phyloP scores from a whole-genome alignment of 2,329 filamentous ascomycete genomes.

The Arthrobotrys conoides region DNA sequence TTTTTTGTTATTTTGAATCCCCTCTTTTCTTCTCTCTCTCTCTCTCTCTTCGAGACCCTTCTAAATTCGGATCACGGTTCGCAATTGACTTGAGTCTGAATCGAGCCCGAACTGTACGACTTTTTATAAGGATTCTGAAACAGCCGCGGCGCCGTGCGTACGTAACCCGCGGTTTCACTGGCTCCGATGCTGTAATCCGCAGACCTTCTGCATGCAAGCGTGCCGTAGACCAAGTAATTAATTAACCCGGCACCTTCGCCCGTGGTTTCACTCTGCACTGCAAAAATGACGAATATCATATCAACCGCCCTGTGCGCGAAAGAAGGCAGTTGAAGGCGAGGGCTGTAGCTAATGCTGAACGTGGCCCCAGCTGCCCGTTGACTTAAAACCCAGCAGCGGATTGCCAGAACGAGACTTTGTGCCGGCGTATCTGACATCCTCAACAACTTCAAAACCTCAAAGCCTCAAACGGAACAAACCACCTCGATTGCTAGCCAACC shows the following conservation, averaged over 20 bases:
- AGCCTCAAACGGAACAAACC: not conserved
- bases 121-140: constrained; percentile 37
- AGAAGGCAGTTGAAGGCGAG: constrained; percentile 8
- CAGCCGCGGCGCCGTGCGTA: constrained; percentile 38
- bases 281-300: constrained; percentile 12
- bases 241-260: constrained; percentile 6
- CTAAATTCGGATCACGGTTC: not conserved
- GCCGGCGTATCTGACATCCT: not conserved
- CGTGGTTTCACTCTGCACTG: not conserved
- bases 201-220: constrained; percentile 1
- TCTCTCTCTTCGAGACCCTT: not conserved
- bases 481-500: constrained; percentile 1
- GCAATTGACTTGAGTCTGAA: not conserved
- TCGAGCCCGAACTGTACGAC: constrained; percentile 2
- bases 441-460: not conserved
- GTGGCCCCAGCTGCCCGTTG: constrained; percentile 1
- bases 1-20: not conserved
- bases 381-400: constrained; percentile 4
- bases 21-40: not conserved
- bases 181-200: constrained; percentile 36
- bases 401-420: not conserved
- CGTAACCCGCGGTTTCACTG: constrained; percentile 58
- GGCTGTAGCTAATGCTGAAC: constrained; percentile 6
- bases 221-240: constrained; percentile 9
- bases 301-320: not conserved